Base-by-base conservation (phyloP, 305 asterid genomes). In the Rubia tinctorum region DNA sequence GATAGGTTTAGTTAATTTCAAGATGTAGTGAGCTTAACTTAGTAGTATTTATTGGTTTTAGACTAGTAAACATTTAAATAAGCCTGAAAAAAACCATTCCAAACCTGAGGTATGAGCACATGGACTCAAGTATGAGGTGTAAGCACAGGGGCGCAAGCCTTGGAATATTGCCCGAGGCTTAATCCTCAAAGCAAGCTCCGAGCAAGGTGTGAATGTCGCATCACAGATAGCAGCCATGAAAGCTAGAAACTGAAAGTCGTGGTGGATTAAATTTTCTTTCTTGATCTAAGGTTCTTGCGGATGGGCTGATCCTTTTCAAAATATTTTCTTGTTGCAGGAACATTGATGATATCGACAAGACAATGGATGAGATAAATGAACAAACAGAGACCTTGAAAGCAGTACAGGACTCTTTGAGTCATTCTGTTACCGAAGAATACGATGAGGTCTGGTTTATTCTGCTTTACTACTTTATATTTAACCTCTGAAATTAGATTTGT, bases 301-400 rank as follows among this genome's bases (percentile, higher is more conserved):
- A 23, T 20, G 15, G 14, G 58, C 18, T 37, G 44, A 9, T 14
- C 13, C 10, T 72, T n/a, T 63, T 51, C 56, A 49, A 66, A 49
- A 43, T 67, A 11, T 34, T 43, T 42, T 17, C 6, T 47, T 63
- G 13, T 71, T 71, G 69, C 84, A 85, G 87, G 60, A 83, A 83
- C 70, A 85, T 85, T 81, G 87, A 80, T 72, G 89, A 85, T 23
- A 86, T 85, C 66, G 89, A 85, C 77, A 85, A 85, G 82, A 85
- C 89, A 63, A 85, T 85, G 89, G 87, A 85, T 71, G 89, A 83
- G 75, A 85, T 85, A 72, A 85, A 83, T 44, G 89, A 85, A 73
- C 89, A 85, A 75, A 81, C 86, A 2, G 84, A 85, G 76, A 83
- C 78, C 68, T 83, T 85, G 89, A 85, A 81, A 60, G 82, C 81